Evolutionary conservation across 164 flowering plant genomes (phyloP).

Genomic region (Nymphaea thermarum): DNA sequence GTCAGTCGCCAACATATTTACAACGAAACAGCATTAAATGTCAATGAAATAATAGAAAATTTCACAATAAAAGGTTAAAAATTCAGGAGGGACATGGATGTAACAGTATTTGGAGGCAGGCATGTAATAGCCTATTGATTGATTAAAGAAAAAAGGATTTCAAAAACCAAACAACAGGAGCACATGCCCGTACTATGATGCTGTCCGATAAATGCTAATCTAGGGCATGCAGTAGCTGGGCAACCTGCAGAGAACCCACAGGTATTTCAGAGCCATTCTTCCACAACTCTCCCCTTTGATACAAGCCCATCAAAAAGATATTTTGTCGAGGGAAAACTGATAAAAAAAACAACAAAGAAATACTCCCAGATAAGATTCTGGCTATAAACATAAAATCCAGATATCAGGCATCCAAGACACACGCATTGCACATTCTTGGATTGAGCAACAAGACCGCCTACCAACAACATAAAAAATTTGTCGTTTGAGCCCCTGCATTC

Average conservation of each 20-base stretch:
- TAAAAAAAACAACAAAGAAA: no score
- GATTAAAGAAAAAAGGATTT: no score
- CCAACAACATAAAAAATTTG: no score
- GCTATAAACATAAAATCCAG: no score
- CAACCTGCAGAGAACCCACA: neutral
- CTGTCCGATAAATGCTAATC: neutral
- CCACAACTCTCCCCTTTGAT: neutral
- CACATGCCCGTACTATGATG: neutral
- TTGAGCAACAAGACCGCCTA: no score
- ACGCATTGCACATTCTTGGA: no score
- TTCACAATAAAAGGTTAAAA: neutral
- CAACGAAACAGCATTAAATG: neutral
- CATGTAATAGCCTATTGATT: neutral
- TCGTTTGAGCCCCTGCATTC: no score
- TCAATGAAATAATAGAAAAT: neutral
- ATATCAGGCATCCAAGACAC: no score
- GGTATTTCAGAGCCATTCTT: neutral
- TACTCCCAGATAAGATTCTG: no score
- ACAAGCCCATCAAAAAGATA: neutral
- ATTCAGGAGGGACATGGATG: neutral
- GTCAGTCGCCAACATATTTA: no score
- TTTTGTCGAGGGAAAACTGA: neutral
- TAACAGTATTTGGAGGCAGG: neutral
- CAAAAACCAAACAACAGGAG: neutral
- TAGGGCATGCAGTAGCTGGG: neutral